Percentiles rank a stretch among this genome's conserved stretches.
Conservation (phyloP, 805 yeast species). For the Jamesozyma hellenica region DNA sequence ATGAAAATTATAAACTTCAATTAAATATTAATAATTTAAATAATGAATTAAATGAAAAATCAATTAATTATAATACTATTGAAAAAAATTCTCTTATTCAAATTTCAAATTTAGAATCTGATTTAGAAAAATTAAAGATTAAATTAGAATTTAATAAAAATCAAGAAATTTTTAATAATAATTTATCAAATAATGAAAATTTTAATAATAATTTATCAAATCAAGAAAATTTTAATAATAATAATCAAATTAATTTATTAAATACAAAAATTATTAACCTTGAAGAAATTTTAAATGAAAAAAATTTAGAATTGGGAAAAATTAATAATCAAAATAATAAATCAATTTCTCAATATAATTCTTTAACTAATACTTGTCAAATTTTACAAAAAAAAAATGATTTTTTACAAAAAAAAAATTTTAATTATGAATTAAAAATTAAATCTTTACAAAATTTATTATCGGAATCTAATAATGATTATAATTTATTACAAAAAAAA, state of each 20-base stretch:
- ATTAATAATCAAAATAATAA: constrained; percentile 3
- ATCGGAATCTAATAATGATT: constrained; percentile 22
- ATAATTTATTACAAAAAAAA: constrained; percentile 18
- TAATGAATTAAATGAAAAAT: constrained; percentile 1
- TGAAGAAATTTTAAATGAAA: constrained; percentile 1
- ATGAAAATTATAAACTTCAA: too few relatives aligned
- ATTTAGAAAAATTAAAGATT: constrained; percentile 57
- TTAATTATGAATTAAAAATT: constrained; percentile 20
- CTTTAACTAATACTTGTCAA: too few relatives aligned
- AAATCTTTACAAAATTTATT: constrained; percentile 14
- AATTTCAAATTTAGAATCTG: constrained; percentile 51
- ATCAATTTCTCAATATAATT: constrained; percentile 6
- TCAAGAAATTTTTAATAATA: not conserved
- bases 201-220: not conserved
- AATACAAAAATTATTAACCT: constrained; percentile 32
- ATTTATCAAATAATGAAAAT: not conserved
- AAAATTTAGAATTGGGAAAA: not conserved
- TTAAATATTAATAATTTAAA: constrained; percentile 50
- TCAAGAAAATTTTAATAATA: constrained; percentile 65
- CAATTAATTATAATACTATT: not conserved
- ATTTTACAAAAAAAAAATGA: not conserved
- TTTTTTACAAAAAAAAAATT: constrained; percentile 12
- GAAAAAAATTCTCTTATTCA: too few relatives aligned
- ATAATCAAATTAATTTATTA: constrained; percentile 61
- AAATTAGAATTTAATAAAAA: constrained; percentile 39